Conservation (phyloP, 345 rosid genomes). For the Crucihimalaya himalaica region DNA sequence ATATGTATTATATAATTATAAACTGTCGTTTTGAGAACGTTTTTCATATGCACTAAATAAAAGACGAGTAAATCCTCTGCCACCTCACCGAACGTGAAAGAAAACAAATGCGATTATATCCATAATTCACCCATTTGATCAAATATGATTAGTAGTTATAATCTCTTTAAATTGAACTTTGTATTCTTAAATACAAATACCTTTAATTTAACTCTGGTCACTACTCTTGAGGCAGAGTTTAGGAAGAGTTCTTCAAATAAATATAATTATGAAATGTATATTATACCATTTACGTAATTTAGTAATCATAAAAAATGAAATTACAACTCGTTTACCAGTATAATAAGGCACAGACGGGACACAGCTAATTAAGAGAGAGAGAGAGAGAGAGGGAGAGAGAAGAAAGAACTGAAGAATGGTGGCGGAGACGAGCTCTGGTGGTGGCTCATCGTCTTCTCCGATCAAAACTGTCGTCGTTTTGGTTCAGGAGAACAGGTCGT, state of each 20-base stretch:
- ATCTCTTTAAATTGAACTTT: no score
- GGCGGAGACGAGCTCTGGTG: constrained; percentile 32
- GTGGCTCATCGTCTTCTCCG: constrained; percentile 45
- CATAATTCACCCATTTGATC: no score
- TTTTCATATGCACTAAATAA: not conserved
- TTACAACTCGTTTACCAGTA: not conserved
- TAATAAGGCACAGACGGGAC: not conserved
- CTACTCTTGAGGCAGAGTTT: no score
- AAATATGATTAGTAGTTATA: no score
- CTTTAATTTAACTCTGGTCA: no score
- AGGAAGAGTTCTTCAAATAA: no score
- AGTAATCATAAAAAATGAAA: constrained; percentile 7
- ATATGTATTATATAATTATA: not conserved
- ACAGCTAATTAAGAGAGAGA: not conserved
- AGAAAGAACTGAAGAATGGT: constrained; percentile 15
- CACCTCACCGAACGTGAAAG: constrained; percentile 20
- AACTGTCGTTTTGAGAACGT: not conserved
- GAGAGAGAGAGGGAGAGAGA: not conserved
- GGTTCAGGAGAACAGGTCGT: constrained; percentile 86
- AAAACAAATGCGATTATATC: no score
- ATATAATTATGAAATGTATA: no score
- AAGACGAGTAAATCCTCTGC: not conserved
- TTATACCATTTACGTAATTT: no score
- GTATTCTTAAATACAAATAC: no score
- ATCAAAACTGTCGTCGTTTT: constrained; percentile 79